Evolutionary conservation across 192 early-diverging fungal species (phyloP).

Genomic region (Mortierella hygrophila): DNA sequence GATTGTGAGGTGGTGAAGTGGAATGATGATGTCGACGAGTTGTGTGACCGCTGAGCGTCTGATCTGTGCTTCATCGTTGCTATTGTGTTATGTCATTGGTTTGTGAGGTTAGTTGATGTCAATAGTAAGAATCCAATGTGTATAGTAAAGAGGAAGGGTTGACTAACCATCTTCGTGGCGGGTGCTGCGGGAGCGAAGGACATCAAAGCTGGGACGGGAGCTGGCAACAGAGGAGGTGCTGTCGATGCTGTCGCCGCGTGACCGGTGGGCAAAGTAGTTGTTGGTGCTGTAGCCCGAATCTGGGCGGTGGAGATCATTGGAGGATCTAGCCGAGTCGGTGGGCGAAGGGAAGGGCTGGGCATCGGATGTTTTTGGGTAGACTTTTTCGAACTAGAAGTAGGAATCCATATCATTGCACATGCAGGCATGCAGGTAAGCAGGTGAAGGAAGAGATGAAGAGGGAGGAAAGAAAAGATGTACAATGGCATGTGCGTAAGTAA

Average conservation of each 20-base stretch:
- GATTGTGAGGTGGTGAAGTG: constrained; percentile 18
- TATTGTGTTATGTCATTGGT: constrained; percentile 3
- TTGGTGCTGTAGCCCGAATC: constrained; percentile 39
- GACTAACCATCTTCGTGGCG: constrained; percentile 48
- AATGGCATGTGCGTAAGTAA: not conserved
- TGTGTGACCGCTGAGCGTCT: constrained; percentile 31
- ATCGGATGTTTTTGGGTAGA: constrained; percentile 47
- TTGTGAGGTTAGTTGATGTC: not conserved
- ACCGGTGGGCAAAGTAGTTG: constrained; percentile 43
- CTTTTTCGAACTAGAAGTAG: constrained; percentile 18
- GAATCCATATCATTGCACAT: not conserved
- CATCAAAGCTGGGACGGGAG: constrained; percentile 43
- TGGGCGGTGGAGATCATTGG: constrained; percentile 35
- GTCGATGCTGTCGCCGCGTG: constrained; percentile 44
- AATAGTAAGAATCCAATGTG: not conserved
- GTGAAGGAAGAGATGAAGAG: not conserved
- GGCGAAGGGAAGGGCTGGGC: constrained; percentile 46
- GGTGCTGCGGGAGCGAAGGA: constrained; percentile 35
- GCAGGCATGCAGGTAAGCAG: not conserved
- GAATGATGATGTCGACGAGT: constrained; percentile 32
- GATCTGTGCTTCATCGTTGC: constrained; percentile 40
- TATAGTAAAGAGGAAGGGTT: not conserved
- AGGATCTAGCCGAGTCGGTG: constrained; percentile 54
- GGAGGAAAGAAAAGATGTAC: not conserved
- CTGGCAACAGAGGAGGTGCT: constrained; percentile 37